Base-by-base conservation (phyloP, 2,329 filamentous ascomycete genomes). In the Colletotrichum sp. region DNA sequence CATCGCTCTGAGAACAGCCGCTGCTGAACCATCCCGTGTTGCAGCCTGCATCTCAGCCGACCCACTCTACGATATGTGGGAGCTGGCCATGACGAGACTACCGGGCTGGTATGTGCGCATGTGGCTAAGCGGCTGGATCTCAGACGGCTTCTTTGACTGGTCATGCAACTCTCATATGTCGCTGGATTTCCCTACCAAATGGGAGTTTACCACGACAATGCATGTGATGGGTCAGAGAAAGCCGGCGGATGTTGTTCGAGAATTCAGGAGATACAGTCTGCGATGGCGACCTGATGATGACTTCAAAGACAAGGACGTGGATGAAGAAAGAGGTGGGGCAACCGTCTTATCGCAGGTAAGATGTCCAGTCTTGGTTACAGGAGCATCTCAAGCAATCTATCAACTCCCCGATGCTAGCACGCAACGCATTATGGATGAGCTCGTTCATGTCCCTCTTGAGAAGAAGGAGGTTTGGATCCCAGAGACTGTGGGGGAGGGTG, bases 41-140 rank as follows among this genome's bases (percentile, higher is more conserved):
- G 85, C 84, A 71, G 88, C 87, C 0, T 87, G 85, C 75, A 79
- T 89, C 8, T 78, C 82, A 8, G 78, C 85, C 16, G 85, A 87
- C 70, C 77, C 78, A 3, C 80, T 85, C 62, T 86, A 84, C 79
- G 79, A 80, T 77, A 73, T 86, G 74, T 84, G 78, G 72, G 79
- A 80, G 22, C 78, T 83, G 10, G 48, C 48, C 3, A 56, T 58
- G 48, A 43, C 48, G 5, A 16, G 52, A 27, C 28, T 68, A 2
- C 52, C 66, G 10, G 30, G 48, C 13, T 66, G 62, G 62, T 66
- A 66, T 22, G 48, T 58, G 13, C 66, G 62, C 8, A 36, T 68
- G 48, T 58, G 66, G 48, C 66, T 68, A 1, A 58, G 52, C 32
- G 66, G 66, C 32, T 68, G 66, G 66, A 27, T 68, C 52, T 58